phyloP scores from a whole-genome alignment of 495 filamentous ascomycete species.

The Penicillium ucsense region DNA sequence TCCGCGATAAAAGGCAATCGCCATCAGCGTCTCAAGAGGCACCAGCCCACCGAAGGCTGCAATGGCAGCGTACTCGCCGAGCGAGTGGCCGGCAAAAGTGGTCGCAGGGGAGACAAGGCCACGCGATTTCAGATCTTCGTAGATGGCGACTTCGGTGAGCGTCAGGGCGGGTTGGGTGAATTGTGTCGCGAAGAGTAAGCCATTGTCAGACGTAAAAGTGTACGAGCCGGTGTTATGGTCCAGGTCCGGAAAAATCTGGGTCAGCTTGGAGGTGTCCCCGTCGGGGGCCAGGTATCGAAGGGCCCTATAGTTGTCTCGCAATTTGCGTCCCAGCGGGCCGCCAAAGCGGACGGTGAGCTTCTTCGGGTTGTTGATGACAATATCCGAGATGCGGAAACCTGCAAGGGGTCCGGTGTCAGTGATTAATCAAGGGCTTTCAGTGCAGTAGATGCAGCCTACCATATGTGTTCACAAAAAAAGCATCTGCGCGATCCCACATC shows the following conservation, averaged over 20 bases:
- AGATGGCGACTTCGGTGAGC: conserved; percentile 26
- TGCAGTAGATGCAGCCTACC: conserved; percentile 13
- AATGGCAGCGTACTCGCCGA: conserved; percentile 33
- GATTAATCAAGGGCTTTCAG: not conserved
- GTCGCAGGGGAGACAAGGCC: conserved; percentile 18
- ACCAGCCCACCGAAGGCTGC: conserved; percentile 18
- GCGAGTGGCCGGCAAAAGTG: conserved; percentile 32
- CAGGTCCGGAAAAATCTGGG: not conserved
- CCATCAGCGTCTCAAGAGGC: conserved; percentile 15
- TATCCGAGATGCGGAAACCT: not conserved
- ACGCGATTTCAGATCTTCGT: conserved; percentile 19
- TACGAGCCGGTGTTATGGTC: not conserved
- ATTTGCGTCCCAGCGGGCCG: conserved; percentile 21
- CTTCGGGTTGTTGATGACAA: conserved; percentile 32
- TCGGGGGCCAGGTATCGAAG: not conserved
- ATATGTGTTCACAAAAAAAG: conserved; percentile 22
- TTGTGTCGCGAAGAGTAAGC: conserved; percentile 30
- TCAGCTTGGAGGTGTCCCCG: not conserved
- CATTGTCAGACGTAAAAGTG: conserved; percentile 2
- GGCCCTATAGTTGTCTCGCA: conserved; percentile 27
- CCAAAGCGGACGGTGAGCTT: conserved; percentile 32
- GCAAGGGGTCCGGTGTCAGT: not conserved
- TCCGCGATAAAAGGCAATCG: conserved; percentile 34
- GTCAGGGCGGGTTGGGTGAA: conserved; percentile 34
- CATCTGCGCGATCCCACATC: conserved; percentile 33